phyloP scores from a whole-genome alignment of 352 stramenopile species.

The Globisporangium spiculum region DNA sequence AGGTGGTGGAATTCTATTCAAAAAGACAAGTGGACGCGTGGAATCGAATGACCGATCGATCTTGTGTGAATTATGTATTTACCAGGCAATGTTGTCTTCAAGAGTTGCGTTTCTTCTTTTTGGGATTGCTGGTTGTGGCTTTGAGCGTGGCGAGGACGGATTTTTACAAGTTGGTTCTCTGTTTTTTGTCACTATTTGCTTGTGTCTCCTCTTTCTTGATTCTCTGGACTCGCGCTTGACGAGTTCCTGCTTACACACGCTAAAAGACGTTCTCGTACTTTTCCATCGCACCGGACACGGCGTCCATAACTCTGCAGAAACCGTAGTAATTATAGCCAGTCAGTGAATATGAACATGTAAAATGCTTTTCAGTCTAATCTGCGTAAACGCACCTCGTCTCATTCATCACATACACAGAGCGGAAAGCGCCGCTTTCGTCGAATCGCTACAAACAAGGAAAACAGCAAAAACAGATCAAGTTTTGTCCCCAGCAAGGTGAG shows the following conservation, averaged over 20 bases:
- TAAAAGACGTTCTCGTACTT: conserved; percentile 86
- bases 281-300: conserved; percentile 85
- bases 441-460: conserved; percentile 43
- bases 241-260: background rate
- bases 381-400: conserved; percentile 49
- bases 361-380: background rate
- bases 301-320: conserved; percentile 64
- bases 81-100: background rate
- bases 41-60: background rate
- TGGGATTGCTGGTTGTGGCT: background rate
- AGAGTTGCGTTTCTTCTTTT: background rate
- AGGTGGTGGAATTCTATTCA: background rate
- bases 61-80: background rate
- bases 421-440: conserved; percentile 81
- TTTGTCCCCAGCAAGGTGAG: too few species aligned
- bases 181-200: background rate
- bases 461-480: background rate
- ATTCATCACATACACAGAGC: conserved; percentile 88
- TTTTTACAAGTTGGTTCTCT: background rate
- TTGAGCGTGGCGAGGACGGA: background rate
- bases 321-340: background rate
- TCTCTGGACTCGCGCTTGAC: background rate
- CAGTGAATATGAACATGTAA: background rate
- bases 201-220: background rate
- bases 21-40: background rate